Conservation (phyloP, 352 stramenopile species). For the Globisporangium nunn region DNA sequence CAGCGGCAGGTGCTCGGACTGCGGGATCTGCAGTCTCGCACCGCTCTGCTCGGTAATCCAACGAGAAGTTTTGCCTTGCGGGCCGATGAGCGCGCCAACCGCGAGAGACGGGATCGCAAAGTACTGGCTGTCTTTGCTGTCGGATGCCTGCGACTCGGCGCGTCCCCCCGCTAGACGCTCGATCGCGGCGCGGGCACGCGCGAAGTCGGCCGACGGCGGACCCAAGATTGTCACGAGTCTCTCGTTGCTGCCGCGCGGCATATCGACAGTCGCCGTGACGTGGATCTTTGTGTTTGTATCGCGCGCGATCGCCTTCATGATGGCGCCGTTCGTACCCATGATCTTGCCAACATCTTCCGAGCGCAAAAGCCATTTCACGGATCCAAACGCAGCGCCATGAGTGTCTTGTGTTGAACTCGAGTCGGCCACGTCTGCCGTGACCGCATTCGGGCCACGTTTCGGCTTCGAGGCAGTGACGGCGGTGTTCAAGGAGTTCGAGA, state of each 20-base stretch:
- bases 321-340: slow-evolving; percentile 45
- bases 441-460: not conserved
- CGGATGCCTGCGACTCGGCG: slow-evolving; percentile 17
- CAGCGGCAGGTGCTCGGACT: slow-evolving; percentile 39
- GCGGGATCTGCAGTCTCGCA: slow-evolving; percentile 48
- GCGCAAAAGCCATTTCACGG: slow-evolving; percentile 44
- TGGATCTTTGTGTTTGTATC: slow-evolving; percentile 38
- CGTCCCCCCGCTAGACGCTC: slow-evolving; percentile 34
- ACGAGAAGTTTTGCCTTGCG: slow-evolving; percentile 26
- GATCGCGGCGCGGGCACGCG: slow-evolving; percentile 30
- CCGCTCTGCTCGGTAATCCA: slow-evolving; percentile 42
- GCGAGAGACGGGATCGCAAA: slow-evolving; percentile 53
- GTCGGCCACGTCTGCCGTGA: not conserved
- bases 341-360: slow-evolving; percentile 47
- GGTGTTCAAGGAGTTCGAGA: slow-evolving; percentile 33
- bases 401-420: slow-evolving; percentile 2
- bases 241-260: slow-evolving; percentile 36
- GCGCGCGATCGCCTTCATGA: slow-evolving; percentile 34
- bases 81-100: slow-evolving; percentile 45
- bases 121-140: slow-evolving; percentile 42
- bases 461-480: slow-evolving; percentile 14
- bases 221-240: slow-evolving; percentile 41
- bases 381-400: not conserved
- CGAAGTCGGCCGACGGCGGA: slow-evolving; percentile 19
- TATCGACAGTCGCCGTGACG: slow-evolving; percentile 25